phyloP scores from a whole-genome alignment of 1,139 yeast genomes.

The Pichia sp. region DNA sequence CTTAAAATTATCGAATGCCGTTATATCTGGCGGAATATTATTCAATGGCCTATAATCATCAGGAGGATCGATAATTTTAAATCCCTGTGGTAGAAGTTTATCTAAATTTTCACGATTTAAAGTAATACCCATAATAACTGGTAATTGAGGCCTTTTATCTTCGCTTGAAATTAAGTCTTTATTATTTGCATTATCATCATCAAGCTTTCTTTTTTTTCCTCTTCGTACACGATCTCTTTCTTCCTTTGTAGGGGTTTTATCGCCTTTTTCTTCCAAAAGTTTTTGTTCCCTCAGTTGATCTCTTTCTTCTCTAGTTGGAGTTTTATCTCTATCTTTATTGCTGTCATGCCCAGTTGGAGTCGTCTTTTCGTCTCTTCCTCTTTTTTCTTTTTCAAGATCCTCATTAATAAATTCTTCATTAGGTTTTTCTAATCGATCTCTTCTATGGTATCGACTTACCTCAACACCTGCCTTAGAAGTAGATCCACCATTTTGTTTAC shows the following conservation, averaged over 20 bases:
- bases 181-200: conserved; percentile 24
- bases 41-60: conserved; percentile 37
- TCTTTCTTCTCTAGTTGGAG: conserved; percentile 12
- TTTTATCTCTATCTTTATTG: conserved; percentile 14
- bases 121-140: conserved; percentile 41
- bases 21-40: conserved; percentile 33
- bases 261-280: conserved; percentile 17
- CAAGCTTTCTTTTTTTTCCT: conserved; percentile 25
- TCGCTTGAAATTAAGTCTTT: neutral
- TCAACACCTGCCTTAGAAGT: neutral
- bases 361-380: neutral
- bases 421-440: too few species aligned
- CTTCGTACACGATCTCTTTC: conserved; percentile 5
- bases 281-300: neutral
- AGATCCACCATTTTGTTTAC: conserved; percentile 28
- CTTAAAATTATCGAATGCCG: conserved; percentile 25
- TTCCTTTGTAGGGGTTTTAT: conserved; percentile 13
- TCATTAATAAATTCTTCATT: too few species aligned
- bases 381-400: neutral
- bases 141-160: conserved; percentile 26
- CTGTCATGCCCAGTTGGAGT: neutral
- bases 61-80: conserved; percentile 43
- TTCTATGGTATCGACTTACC: too few species aligned
- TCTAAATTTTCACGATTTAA: conserved; percentile 47
- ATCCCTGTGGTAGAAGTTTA: conserved; percentile 51